These are phyloP conservation scores for Lablab purpureus DNA, from an alignment of 306 rosid genomes.

Conservation along the genomic window DNA sequence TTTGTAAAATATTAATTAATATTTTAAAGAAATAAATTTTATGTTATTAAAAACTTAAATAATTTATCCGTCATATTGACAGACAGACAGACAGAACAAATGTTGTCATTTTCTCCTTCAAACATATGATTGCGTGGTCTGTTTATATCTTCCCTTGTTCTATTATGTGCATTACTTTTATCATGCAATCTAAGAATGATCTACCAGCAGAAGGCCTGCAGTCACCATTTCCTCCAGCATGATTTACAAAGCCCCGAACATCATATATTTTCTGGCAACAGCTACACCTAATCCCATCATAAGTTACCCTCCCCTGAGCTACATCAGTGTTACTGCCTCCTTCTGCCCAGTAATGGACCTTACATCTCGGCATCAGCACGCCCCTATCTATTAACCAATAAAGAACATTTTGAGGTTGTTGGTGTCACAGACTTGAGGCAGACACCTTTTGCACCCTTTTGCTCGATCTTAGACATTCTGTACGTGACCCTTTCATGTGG, in stretches of 20 bases:
- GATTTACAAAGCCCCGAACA: constrained; percentile 61
- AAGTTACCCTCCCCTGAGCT: constrained; percentile 67
- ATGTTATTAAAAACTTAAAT: too few species aligned
- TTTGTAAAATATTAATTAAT: too few species aligned
- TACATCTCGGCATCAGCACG: constrained; percentile 59
- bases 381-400: constrained; percentile 85
- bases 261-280: constrained; percentile 70
- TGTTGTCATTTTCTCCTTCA: constrained; percentile 67
- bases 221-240: constrained; percentile 59
- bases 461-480: constrained; percentile 57
- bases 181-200: constrained; percentile 77
- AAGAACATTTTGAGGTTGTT: constrained; percentile 66
- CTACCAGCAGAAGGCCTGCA: constrained; percentile 63
- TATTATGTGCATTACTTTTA: constrained; percentile 47
- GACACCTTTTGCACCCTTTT: constrained; percentile 77
- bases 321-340: constrained; percentile 33
- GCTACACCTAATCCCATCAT: constrained; percentile 77
- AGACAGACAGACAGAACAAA: constrained; percentile 83
- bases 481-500: constrained; percentile 39
- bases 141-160: constrained; percentile 32
- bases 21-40: too few species aligned
- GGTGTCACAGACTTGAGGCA: constrained; percentile 51
- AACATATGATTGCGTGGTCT: constrained; percentile 29
- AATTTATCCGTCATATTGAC: constrained; percentile 89
- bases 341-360: constrained; percentile 55